A percentile compares a stretch with the other conserved stretches of the same genome.
These are phyloP conservation scores for Ochetophila trinervis DNA, from an alignment of 306 rosid genomes.

Conservation along the genomic window DNA sequence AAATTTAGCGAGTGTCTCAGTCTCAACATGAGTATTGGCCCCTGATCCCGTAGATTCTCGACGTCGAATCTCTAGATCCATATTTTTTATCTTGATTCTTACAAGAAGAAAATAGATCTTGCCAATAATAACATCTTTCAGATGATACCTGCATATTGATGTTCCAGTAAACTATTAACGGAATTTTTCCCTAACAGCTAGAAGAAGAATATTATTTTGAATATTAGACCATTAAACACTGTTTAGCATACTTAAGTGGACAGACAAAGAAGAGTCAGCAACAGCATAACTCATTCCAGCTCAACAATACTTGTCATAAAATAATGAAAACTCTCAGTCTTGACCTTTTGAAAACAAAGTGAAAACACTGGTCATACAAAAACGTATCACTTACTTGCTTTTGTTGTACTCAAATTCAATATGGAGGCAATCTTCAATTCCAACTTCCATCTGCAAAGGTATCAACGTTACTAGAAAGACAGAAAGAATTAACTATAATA, in stretches of 20 bases:
- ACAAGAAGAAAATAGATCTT: slow-evolving; percentile 96
- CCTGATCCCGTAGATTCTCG: slow-evolving; percentile 99
- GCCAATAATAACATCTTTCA: slow-evolving; percentile 92
- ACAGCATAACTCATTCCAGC: slow-evolving; percentile 2
- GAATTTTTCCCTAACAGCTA: not conserved
- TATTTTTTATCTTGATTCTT: slow-evolving; percentile 96
- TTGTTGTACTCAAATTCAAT: slow-evolving; percentile 97
- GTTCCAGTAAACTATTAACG: slow-evolving; percentile 16
- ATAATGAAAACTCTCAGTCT: slow-evolving; percentile 14
- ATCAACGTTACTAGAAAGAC: slow-evolving; percentile 20
- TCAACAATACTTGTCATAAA: not conserved
- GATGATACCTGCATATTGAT: slow-evolving; percentile 69
- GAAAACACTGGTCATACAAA: slow-evolving; percentile 21
- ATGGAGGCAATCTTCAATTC: slow-evolving; percentile 98
- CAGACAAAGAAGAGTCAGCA: not conserved
- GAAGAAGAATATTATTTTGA: not conserved
- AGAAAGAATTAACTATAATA: slow-evolving; percentile 13
- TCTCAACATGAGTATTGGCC: slow-evolving; percentile 93
- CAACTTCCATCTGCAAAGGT: slow-evolving; percentile 91
- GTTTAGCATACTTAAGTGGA: not conserved
- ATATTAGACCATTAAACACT: too few species aligned
- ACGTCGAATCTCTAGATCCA: slow-evolving; percentile 98
- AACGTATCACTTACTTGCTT: slow-evolving; percentile 72
- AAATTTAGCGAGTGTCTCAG: slow-evolving; percentile 95
- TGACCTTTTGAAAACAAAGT: slow-evolving; percentile 7